These are phyloP conservation scores for Penicillium hordei DNA, from an alignment of 2,329 filamentous ascomycete species.

Conservation along the genomic window DNA sequence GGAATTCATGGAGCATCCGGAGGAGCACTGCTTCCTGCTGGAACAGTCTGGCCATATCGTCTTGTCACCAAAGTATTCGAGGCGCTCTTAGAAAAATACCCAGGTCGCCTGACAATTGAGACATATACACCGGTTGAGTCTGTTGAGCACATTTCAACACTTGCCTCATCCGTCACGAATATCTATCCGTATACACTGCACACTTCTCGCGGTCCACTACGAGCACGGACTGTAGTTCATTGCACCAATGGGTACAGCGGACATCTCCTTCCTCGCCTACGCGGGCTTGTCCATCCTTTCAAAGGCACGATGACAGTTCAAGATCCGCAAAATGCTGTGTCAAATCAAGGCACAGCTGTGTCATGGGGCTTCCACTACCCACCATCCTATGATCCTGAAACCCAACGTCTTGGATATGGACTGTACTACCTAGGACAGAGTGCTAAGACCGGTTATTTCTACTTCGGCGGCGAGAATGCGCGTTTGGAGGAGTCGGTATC, in stretches of 20 bases:
- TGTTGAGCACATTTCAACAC: slow-evolving; percentile 16
- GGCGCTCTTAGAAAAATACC: slow-evolving; percentile 24
- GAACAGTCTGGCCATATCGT: slow-evolving; percentile 40
- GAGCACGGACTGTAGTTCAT: slow-evolving; percentile 40
- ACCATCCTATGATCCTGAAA: slow-evolving; percentile 20
- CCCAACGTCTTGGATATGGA: slow-evolving; percentile 18
- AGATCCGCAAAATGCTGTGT: slow-evolving; percentile 23
- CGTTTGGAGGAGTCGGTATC: slow-evolving; percentile 21
- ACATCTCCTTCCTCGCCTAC: slow-evolving; percentile 44
- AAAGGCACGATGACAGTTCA: slow-evolving; percentile 49
- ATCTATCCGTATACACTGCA: slow-evolving; percentile 30
- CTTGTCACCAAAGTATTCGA: slow-evolving; percentile 33
- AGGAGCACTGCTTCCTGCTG: slow-evolving; percentile 30
- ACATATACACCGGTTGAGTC: slow-evolving; percentile 33
- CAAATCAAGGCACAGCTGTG: slow-evolving; percentile 19
- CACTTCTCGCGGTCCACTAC: slow-evolving; percentile 41
- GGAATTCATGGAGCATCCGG: slow-evolving; percentile 25
- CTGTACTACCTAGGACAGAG: slow-evolving; percentile 32
- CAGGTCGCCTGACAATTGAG: slow-evolving; percentile 31
- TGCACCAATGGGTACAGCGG: slow-evolving; percentile 47
- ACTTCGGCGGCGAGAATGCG: slow-evolving; percentile 30
- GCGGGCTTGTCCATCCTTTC: slow-evolving; percentile 40
- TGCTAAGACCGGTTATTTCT: slow-evolving; percentile 28
- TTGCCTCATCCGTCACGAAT: slow-evolving; percentile 2
- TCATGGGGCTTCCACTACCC: slow-evolving; percentile 37